Evolutionary conservation across 1,139 yeast genomes (phyloP).

Genomic region (Yamadazyma songkhlaensis): DNA sequence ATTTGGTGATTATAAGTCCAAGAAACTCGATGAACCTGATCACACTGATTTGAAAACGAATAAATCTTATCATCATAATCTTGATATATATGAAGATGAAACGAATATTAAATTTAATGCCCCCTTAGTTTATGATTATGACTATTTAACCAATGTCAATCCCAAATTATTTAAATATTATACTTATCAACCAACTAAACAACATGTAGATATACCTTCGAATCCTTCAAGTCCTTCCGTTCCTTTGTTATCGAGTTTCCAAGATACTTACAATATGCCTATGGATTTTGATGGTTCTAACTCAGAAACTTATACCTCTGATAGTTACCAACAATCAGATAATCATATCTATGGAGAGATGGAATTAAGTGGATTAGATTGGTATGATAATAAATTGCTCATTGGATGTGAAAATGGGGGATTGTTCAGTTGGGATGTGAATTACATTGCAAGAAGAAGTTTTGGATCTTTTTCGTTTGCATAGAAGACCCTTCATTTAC

Average conservation of each 20-base stretch:
- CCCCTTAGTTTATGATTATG: slow-evolving; percentile 46
- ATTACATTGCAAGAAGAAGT: slow-evolving; percentile 39
- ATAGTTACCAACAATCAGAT: slow-evolving; percentile 25
- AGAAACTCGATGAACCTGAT: slow-evolving; percentile 5
- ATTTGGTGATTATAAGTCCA: slow-evolving; percentile 27
- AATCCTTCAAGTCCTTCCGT: too few species aligned
- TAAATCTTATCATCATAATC: slow-evolving; percentile 8
- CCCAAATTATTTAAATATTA: slow-evolving; percentile 41
- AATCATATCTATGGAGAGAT: slow-evolving; percentile 47
- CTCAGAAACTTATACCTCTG: slow-evolving; percentile 11
- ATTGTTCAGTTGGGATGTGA: slow-evolving; percentile 41
- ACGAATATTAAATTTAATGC: slow-evolving; percentile 24
- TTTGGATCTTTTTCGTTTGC: slow-evolving; percentile 25
- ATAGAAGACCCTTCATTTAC: too few species aligned
- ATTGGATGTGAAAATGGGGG: slow-evolving; percentile 48
- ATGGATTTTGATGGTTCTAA: neutral
- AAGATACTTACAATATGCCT: slow-evolving; percentile 7
- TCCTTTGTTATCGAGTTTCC: slow-evolving; percentile 3
- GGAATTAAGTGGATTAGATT: slow-evolving; percentile 44
- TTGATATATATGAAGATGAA: slow-evolving; percentile 15
- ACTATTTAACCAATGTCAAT: slow-evolving; percentile 36
- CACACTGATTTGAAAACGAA: slow-evolving; percentile 1
- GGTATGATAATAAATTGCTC: slow-evolving; percentile 32
- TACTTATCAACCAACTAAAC: slow-evolving; percentile 20
- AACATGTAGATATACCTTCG: neutral